Base-by-base conservation (phyloP, 345 rosid genomes). In the Erucastrum elatum region DNA sequence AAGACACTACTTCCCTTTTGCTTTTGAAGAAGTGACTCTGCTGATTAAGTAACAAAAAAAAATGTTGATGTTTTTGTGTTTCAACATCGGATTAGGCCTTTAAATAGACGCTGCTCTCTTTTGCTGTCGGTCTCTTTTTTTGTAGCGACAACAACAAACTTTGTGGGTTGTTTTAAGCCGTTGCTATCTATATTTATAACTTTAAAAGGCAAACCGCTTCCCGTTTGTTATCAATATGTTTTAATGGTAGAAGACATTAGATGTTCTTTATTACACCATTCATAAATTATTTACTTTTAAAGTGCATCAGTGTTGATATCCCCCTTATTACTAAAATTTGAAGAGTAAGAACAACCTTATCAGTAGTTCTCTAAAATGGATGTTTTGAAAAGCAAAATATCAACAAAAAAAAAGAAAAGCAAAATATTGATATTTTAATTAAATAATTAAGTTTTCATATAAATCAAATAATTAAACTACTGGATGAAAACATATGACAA, bases 1-100 rank as follows among this genome's bases (percentile, higher is more conserved):
- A 13, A 33, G 7, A 58, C 33, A 72, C 17, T 41, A 41, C 49
- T 10, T 65, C 63, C 26, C 53, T 75, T 49, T 64, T 71, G 63
- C 29, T 15, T 69, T 79, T 84, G 75, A 89, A 84, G 83, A 88
- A 87, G 83, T 87, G 86, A 85, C 37, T 62, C 16, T 65, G 53
- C 16, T 65, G 53, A 8, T 74, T 51, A 13, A 61, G 27, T 62
- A 46, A 8, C 53, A n/a, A 51, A 1, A 46, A 53, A 56, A 21
- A 21, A 21, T 64, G 31, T 64, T 58, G 31, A 2, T 2, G 53
- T 66, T 78, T 30, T 66, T 62, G 49, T 37, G 49, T 53, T 70
- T 58, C 39, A 78, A 66, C 17, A 66, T 72, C 39, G 21, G n/a
- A 31, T 31, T 60, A 72, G 66, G 66, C 27, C 15, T 33, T 33